Evolutionary conservation across 2,329 filamentous ascomycete genomes (phyloP).

Genomic region (Fusarium albosuccineum): DNA sequence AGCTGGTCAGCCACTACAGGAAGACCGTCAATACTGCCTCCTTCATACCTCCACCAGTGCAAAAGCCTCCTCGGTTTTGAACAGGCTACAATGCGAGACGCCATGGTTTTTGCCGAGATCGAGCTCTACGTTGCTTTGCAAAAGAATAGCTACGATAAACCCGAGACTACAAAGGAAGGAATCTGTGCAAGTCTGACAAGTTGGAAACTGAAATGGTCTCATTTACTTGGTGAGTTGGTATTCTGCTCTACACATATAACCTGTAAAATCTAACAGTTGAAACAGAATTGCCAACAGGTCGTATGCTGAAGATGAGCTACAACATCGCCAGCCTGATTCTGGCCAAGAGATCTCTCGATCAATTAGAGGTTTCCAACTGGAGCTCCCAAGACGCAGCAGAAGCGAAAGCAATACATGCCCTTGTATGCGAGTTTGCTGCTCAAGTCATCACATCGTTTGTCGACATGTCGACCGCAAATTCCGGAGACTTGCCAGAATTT

Average conservation of each 20-base stretch:
- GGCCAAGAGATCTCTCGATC: slow-evolving; percentile 24
- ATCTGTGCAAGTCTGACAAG: slow-evolving; percentile 15
- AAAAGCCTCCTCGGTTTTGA: slow-evolving; percentile 56
- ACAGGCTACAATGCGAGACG: slow-evolving; percentile 56
- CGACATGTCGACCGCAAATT: slow-evolving; percentile 18
- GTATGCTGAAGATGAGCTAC: slow-evolving; percentile 24
- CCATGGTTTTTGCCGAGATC: slow-evolving; percentile 57
- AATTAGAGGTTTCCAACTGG: slow-evolving; percentile 5
- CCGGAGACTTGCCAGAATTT: slow-evolving; percentile 27
- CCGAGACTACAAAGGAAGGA: slow-evolving; percentile 42
- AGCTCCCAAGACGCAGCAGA: too few relatives aligned
- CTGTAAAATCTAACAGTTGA: not conserved
- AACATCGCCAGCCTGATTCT: slow-evolving; percentile 27
- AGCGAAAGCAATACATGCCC: slow-evolving; percentile 6
- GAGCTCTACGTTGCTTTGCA: slow-evolving; percentile 54
- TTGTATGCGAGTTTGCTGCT: slow-evolving; percentile 23
- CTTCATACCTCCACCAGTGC: slow-evolving; percentile 55
- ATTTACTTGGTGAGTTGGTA: slow-evolving; percentile 26
- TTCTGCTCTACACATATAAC: fast-evolving
- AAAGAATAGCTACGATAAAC: slow-evolving; percentile 48
- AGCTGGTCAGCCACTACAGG: slow-evolving; percentile 58
- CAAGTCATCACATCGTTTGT: slow-evolving; percentile 26
- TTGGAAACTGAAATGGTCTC: slow-evolving; percentile 37
- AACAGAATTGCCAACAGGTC: slow-evolving; percentile 19
- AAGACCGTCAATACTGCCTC: slow-evolving; percentile 54